Conservation (phyloP, 805 yeast species). For the Cyberlindnera veronae region DNA sequence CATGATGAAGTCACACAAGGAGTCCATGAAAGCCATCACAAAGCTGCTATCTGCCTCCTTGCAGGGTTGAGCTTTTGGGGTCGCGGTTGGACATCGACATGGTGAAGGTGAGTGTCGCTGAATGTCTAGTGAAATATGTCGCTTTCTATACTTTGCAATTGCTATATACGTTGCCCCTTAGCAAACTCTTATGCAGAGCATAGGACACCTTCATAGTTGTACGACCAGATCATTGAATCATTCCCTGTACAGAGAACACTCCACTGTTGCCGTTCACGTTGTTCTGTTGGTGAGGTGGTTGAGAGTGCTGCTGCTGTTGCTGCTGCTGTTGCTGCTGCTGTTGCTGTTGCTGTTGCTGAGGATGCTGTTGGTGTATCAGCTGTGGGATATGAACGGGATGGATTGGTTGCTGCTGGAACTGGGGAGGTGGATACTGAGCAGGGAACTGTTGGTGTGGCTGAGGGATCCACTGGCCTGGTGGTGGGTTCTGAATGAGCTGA, state of each 20-base stretch:
- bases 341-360: not conserved
- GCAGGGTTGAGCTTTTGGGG: no score
- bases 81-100: no score
- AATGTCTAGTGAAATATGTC: no score
- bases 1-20: no score
- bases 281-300: not conserved
- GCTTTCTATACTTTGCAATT: no score
- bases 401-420: not conserved
- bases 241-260: constrained; percentile 1
- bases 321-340: not conserved
- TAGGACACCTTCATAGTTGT: not conserved
- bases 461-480: not conserved
- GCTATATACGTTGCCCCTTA: no score
- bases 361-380: not conserved
- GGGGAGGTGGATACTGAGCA: not conserved
- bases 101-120: no score
- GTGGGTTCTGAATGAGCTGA: not conserved
- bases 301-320: not conserved
- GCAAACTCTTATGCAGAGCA: no score
- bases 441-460: not conserved
- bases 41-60: no score
- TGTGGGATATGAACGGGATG: no score
- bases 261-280: not conserved
- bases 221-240: not conserved
- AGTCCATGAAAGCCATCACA: no score